Evolutionary conservation across 495 filamentous ascomycete genomes (phyloP).

Genomic region (Podospora anserina): DNA sequence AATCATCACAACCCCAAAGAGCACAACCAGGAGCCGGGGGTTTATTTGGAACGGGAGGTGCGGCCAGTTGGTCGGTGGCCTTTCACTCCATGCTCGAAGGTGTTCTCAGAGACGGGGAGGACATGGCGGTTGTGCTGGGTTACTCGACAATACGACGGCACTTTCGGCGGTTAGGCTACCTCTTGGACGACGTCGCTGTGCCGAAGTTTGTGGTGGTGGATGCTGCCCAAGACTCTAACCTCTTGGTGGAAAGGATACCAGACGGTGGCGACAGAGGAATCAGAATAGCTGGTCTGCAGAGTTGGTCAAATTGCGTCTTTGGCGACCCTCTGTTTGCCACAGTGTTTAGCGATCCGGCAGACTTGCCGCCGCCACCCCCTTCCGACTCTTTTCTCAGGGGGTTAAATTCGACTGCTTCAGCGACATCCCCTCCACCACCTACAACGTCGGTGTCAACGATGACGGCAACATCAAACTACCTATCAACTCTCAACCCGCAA

Average conservation of each 20-base stretch:
- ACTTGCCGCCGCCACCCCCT: constrained; percentile 16
- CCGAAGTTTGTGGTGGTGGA: constrained; percentile 41
- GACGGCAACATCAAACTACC: neutral
- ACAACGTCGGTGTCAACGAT: neutral
- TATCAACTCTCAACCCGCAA: constrained; percentile 2
- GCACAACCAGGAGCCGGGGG: constrained; percentile 9
- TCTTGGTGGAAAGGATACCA: constrained; percentile 26
- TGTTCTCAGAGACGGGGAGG: constrained; percentile 44
- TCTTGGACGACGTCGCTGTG: constrained; percentile 38
- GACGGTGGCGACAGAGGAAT: constrained; percentile 7
- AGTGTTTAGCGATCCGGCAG: constrained; percentile 41
- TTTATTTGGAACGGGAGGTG: constrained; percentile 19
- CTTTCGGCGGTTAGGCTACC: constrained; percentile 36
- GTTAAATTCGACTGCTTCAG: constrained; percentile 14
- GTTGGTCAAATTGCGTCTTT: constrained; percentile 56
- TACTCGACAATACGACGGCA: constrained; percentile 40
- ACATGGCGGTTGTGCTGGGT: constrained; percentile 43
- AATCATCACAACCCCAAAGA: constrained; percentile 2
- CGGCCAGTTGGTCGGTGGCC: constrained; percentile 41
- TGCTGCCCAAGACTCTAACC: constrained; percentile 32
- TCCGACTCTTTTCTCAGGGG: constrained; percentile 45
- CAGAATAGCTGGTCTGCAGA: constrained; percentile 35
- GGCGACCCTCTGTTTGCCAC: constrained; percentile 57
- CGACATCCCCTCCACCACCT: constrained; percentile 7
- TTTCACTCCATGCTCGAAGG: constrained; percentile 46